Conservation (phyloP, 2,329 filamentous ascomycete species). For the Colletotrichum chlorophyti region DNA sequence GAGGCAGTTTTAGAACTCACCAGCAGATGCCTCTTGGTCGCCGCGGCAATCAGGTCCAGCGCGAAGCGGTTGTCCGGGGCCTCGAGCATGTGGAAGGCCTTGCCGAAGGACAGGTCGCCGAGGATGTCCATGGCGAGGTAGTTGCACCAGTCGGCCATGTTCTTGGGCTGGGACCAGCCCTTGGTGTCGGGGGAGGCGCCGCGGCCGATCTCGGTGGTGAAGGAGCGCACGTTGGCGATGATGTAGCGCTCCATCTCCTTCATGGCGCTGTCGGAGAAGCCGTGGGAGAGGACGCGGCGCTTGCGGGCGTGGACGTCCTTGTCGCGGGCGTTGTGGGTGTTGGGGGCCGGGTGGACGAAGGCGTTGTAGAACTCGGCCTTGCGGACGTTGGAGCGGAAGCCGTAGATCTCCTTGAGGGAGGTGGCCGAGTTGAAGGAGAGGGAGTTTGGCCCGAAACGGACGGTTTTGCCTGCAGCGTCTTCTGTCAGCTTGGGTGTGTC, state of each 20-base stretch:
- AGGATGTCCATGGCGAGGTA: conserved; percentile 70
- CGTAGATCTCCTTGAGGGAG: conserved; percentile 72
- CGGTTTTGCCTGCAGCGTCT: conserved; percentile 57
- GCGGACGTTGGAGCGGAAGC: conserved; percentile 66
- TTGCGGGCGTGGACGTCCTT: conserved; percentile 74
- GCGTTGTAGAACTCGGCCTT: conserved; percentile 78
- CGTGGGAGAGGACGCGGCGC: conserved; percentile 74
- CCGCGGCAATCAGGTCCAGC: conserved; percentile 70
- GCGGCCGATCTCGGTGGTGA: conserved; percentile 64
- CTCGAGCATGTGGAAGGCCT: conserved; percentile 69
- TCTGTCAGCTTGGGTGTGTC: background rate
- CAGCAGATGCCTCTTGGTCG: conserved; percentile 72
- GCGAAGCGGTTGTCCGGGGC: conserved; percentile 68
- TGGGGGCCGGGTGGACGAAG: conserved; percentile 73
- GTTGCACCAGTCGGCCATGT: conserved; percentile 69
- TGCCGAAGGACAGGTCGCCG: conserved; percentile 66
- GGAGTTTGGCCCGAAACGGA: conserved; percentile 81
- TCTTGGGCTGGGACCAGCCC: conserved; percentile 64
- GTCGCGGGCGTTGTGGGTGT: conserved; percentile 76
- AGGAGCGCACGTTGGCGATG: conserved; percentile 69
- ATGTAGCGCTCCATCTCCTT: conserved; percentile 74
- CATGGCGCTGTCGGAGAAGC: conserved; percentile 71
- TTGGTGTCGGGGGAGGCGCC: conserved; percentile 49
- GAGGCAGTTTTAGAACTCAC: too few relatives aligned
- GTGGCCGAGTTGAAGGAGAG: conserved; percentile 78